phyloP scores from a whole-genome alignment of 495 filamentous ascomycete species.

The Neurospora terricola region DNA sequence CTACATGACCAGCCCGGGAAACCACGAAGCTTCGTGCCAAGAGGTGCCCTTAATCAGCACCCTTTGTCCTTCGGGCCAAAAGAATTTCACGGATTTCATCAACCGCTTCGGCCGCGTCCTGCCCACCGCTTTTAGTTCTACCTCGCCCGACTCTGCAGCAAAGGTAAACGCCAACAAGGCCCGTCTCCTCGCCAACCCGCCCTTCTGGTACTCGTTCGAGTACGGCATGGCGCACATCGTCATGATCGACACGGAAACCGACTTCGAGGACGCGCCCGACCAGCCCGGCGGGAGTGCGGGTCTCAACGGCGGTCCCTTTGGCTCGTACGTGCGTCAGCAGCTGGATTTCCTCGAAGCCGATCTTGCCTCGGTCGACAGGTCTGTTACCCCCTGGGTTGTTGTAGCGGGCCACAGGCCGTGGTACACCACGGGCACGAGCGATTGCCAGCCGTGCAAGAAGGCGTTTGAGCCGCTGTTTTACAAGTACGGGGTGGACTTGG shows the following conservation, averaged over 20 bases:
- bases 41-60: constrained; percentile 31
- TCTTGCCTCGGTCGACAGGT: constrained; percentile 36
- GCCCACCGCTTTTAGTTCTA: constrained; percentile 38
- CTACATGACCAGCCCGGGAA: constrained; percentile 36
- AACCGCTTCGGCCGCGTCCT: constrained; percentile 45
- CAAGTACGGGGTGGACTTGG: constrained; percentile 52
- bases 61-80: constrained; percentile 46
- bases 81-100: constrained; percentile 51
- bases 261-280: constrained; percentile 37
- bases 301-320: constrained; percentile 44
- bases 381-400: constrained; percentile 46
- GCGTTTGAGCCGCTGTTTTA: constrained; percentile 51
- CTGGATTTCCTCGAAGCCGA: constrained; percentile 37
- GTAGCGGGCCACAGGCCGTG: constrained; percentile 52
- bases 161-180: constrained; percentile 39
- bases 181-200: constrained; percentile 39
- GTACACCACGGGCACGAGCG: constrained; percentile 38
- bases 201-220: constrained; percentile 58
- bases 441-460: constrained; percentile 42
- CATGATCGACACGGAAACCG: constrained; percentile 50
- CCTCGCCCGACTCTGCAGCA: constrained; percentile 32
- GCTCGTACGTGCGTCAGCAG: constrained; percentile 27
- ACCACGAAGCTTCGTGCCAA: constrained; percentile 35
- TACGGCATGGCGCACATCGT: constrained; percentile 49
- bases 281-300: constrained; percentile 32